Percentiles rank a stretch among this genome's conserved stretches.
phyloP scores from a whole-genome alignment of 148 eudicot genomes.

The Chenopodium suecicum region DNA sequence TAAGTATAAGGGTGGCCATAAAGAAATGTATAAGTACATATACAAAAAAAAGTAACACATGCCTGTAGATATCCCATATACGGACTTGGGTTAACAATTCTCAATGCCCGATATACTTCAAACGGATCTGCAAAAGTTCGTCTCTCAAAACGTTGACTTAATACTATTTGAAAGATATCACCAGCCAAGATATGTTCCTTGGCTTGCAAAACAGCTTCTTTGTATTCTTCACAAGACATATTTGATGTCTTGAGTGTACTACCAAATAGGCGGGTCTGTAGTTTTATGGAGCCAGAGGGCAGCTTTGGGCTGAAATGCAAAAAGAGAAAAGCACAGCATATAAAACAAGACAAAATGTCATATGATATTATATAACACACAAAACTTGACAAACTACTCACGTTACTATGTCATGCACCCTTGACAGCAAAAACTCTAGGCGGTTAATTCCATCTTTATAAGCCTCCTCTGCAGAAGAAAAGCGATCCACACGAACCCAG shows the following conservation, averaged over 20 bases:
- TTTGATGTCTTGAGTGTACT: slow-evolving; percentile 65
- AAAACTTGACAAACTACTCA: slow-evolving; percentile 37
- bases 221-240: slow-evolving; percentile 78
- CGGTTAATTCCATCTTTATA: slow-evolving; percentile 65
- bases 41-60: slow-evolving; percentile 14
- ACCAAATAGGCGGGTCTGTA: slow-evolving; percentile 71
- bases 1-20: neutral
- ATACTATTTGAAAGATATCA: slow-evolving; percentile 94
- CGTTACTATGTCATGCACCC: slow-evolving; percentile 79
- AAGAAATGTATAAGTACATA: neutral
- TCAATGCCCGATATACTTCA: slow-evolving; percentile 93
- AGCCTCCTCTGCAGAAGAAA: slow-evolving; percentile 79
- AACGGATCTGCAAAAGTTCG: slow-evolving; percentile 98
- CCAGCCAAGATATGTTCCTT: slow-evolving; percentile 98
- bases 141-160: slow-evolving; percentile 96
- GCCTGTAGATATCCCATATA: slow-evolving; percentile 97
- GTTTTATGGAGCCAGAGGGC: slow-evolving; percentile 74
- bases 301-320: slow-evolving; percentile 71
- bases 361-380: neutral
- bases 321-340: slow-evolving; percentile 11
- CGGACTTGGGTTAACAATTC: slow-evolving; percentile 99
- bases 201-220: slow-evolving; percentile 80
- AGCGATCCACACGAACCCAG: slow-evolving; percentile 83
- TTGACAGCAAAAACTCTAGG: slow-evolving; percentile 61
- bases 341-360: slow-evolving; percentile 5